phyloP scores from a whole-genome alignment of 2,329 filamentous ascomycete species.

The Trichoderma guizhouense region DNA sequence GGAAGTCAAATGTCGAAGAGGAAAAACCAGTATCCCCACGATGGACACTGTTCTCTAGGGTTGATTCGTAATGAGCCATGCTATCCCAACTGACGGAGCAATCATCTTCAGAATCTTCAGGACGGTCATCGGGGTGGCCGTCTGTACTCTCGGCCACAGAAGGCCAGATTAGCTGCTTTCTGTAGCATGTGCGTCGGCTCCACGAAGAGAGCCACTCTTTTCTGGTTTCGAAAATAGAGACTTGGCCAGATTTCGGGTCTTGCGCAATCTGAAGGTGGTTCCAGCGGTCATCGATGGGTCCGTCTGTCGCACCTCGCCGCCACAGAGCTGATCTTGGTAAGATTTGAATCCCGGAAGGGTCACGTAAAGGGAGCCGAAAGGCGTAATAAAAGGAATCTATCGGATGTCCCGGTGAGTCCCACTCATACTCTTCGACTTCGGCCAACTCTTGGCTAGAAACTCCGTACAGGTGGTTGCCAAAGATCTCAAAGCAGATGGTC shows the following conservation, averaged over 20 bases:
- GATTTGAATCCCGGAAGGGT: slow-evolving; percentile 38
- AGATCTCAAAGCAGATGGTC: slow-evolving; percentile 69
- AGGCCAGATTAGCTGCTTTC: slow-evolving; percentile 48
- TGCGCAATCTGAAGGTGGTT: slow-evolving; percentile 60
- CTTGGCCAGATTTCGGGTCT: slow-evolving; percentile 55
- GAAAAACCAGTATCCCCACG: slow-evolving; percentile 43
- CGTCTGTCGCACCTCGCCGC: slow-evolving; percentile 65
- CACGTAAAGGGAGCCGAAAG: slow-evolving; percentile 56
- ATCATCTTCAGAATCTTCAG: not conserved
- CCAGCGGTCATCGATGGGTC: slow-evolving; percentile 72
- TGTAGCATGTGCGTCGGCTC: slow-evolving; percentile 65
- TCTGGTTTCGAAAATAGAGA: slow-evolving; percentile 64
- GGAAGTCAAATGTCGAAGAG: slow-evolving; percentile 45
- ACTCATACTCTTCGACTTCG: slow-evolving; percentile 61
- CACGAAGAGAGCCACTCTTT: slow-evolving; percentile 63
- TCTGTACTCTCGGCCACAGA: not conserved
- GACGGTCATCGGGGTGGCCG: not conserved
- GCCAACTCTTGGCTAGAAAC: slow-evolving; percentile 63
- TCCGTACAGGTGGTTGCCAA: slow-evolving; percentile 64
- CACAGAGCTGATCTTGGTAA: slow-evolving; percentile 47
- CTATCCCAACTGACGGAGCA: slow-evolving; percentile 32
- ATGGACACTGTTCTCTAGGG: slow-evolving; percentile 38
- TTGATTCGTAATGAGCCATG: slow-evolving; percentile 24
- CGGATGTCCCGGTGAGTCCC: slow-evolving; percentile 38
- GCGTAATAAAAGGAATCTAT: slow-evolving; percentile 66